Percentiles rank a stretch among this genome's conserved stretches.
Evolutionary conservation across 345 rosid species (phyloP).

Genomic region (Angophora floribunda): DNA sequence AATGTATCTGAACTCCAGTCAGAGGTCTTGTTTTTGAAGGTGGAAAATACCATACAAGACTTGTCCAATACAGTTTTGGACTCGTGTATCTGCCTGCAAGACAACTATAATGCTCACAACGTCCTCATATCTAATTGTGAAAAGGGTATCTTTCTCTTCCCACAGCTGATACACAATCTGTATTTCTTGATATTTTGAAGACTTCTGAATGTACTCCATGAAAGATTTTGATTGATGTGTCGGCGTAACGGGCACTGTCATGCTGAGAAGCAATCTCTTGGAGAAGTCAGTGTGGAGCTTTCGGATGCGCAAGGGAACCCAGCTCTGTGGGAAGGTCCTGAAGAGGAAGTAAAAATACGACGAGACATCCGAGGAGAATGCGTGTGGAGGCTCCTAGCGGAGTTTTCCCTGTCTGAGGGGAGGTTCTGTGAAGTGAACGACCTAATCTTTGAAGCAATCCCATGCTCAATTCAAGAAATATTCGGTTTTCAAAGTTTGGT

Average conservation of each 20-base stretch:
- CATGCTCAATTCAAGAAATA: too few relatives aligned
- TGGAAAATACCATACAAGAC: slow-evolving; percentile 44
- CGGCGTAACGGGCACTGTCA: slow-evolving; percentile 40
- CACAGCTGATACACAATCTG: slow-evolving; percentile 43
- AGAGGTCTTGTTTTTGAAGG: slow-evolving; percentile 76
- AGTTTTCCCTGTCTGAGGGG: too few relatives aligned
- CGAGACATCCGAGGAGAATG: slow-evolving; percentile 72
- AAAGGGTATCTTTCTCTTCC: slow-evolving; percentile 59
- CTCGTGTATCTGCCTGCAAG: slow-evolving; percentile 77
- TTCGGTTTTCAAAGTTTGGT: too few relatives aligned
- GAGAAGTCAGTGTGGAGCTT: slow-evolving; percentile 66
- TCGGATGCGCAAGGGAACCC: slow-evolving; percentile 92
- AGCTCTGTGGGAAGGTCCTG: slow-evolving; percentile 91
- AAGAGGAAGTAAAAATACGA: slow-evolving; percentile 85
- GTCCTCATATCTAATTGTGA: slow-evolving; percentile 75
- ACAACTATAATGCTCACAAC: slow-evolving; percentile 75
- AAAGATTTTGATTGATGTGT: neutral
- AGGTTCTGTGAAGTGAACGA: too few relatives aligned
- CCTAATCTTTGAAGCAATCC: too few relatives aligned
- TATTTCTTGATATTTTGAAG: too few relatives aligned
- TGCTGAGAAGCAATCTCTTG: slow-evolving; percentile 94
- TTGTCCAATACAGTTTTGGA: slow-evolving; percentile 48
- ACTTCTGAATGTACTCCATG: neutral
- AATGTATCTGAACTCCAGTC: slow-evolving; percentile 67
- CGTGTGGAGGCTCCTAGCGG: too few relatives aligned